Evolutionary conservation across 257 asterid genomes (phyloP), one percentile per base, ranked within the genome.

Genomic region (Solanum piurae): DNA sequence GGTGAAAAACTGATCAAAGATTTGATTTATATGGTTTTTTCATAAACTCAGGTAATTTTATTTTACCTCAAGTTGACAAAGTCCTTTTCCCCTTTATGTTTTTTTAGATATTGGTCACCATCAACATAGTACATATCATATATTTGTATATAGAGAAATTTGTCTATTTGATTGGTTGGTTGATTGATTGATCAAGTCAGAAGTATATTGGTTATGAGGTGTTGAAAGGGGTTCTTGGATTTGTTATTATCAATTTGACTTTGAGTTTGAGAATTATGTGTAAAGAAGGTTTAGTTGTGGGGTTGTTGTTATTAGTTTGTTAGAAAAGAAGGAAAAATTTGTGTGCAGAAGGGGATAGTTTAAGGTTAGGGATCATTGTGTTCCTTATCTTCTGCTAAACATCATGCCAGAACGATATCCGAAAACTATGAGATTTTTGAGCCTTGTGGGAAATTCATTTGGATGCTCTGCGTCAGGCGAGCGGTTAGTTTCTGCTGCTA

Each of bases 401-500:
- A 46, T 85, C 82, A 85, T 68, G 87, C 79, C 87, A 69, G 87
- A 64, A 64, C 38, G 37, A 68, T 58, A 73, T 72, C 66, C 86
- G 87, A 88, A 86, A 89, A 91, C 82, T 66, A 94, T 95, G 98
- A 88, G 95, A 68, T 94, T 96, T 86, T 87, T 96, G 69, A 96
- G 93, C 87, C 94, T 96, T 83, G 93, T 96, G 91, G 96, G 98
- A 38, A 96, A 96, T 90, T 96, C 98, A 37, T 96, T 96, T 87
- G 98, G 98, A 46, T 96, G 98, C 83, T 96, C 98, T 85, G 98
- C 98, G 23, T 94, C 98, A 3, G 98, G 98, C 55, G 98, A 95
- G 93, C 92, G 98, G 42, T 86, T 96, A 5, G 98, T 96, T 86
- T 94, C 98, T 13, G 98, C 98, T 42, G 98, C 98, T 52, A 96